Evolutionary conservation across 78 protist species (phyloP), one percentile per base, ranked within the genome.

Genomic region (Anaeramoeba flamelloides): DNA sequence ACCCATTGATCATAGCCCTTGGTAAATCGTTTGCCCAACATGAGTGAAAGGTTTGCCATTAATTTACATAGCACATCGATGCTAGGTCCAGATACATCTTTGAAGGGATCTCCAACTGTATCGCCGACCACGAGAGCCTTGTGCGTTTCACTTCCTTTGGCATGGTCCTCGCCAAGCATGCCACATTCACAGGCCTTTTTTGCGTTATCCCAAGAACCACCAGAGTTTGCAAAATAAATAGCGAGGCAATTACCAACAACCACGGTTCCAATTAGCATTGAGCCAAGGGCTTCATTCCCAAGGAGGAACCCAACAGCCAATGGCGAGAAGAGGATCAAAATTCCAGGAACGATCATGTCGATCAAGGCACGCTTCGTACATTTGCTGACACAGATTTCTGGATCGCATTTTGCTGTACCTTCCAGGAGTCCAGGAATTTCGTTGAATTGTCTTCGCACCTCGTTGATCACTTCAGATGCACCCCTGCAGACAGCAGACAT

Each of bases 121-220:
- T 89, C 92, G 31, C 92, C 92, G 39, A 82, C 74, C 31, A 89
- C 89, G 34, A 81, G 86, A 3, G 87, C 90, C 77, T 87, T 83
- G 86, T 82, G 86, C 26, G 74, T 75, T 40, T 87, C 87, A 34
- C 85, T 76, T 32, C 80, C 79, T 83, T 87, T 83, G 32, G 75
- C 83, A 17, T 77, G 79, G 33, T 30, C 2, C 37, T 83, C 76
- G 32, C 81, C 2, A 31, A 38, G 1, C 0, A 4, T 22, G 31
- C 87, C 89, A 74, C 75, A 64, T 77, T 80, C 86, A 77, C 82
- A 76, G 85, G 82, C 87, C 87, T 87, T 87, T 87, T 87, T 90
- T 38, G 91, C 89, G 84, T 90, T 90, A 85, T 87, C 92, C 90
- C 90, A 90, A 30, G 92, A 90, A 12, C 90, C 90, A 26, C 90